These are phyloP conservation scores for Endoconidiophora polonica DNA, from an alignment of 2,329 filamentous ascomycete species.

Conservation along the genomic window DNA sequence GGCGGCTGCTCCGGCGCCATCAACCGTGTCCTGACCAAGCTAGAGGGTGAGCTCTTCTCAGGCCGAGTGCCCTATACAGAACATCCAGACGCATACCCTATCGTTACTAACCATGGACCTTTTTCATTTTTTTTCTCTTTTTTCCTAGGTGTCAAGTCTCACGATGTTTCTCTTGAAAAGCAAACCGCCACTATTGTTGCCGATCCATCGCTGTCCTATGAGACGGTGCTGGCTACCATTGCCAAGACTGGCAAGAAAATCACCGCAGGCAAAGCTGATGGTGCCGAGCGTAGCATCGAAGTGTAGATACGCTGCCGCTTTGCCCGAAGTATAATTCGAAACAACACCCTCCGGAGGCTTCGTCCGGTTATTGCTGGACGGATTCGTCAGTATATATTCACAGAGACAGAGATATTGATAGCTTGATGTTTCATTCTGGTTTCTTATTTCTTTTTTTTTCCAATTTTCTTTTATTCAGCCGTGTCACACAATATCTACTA, in stretches of 20 bases:
- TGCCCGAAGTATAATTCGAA: too few relatives aligned
- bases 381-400: too few relatives aligned
- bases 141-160: constrained; percentile 60
- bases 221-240: constrained; percentile 72
- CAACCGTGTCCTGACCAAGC: constrained; percentile 79
- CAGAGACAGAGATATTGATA: not conserved
- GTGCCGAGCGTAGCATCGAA: constrained; percentile 36
- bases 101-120: too few relatives aligned
- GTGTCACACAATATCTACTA: too few relatives aligned
- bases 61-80: not conserved
- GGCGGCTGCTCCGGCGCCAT: constrained; percentile 91
- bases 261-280: constrained; percentile 58
- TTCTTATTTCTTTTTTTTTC: not conserved
- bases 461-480: not conserved
- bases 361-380: too few relatives aligned
- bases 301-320: constrained; percentile 15
- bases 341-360: too few relatives aligned
- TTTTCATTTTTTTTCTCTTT: not conserved
- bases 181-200: constrained; percentile 69
- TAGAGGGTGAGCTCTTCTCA: constrained; percentile 50
- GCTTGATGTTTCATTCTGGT: not conserved
- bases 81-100: not conserved
- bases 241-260: constrained; percentile 92
- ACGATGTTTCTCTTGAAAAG: constrained; percentile 71
- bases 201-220: constrained; percentile 52